Evolutionary conservation across 192 early-diverging fungal genomes (phyloP).

Genomic region (Coemansia sp.): DNA sequence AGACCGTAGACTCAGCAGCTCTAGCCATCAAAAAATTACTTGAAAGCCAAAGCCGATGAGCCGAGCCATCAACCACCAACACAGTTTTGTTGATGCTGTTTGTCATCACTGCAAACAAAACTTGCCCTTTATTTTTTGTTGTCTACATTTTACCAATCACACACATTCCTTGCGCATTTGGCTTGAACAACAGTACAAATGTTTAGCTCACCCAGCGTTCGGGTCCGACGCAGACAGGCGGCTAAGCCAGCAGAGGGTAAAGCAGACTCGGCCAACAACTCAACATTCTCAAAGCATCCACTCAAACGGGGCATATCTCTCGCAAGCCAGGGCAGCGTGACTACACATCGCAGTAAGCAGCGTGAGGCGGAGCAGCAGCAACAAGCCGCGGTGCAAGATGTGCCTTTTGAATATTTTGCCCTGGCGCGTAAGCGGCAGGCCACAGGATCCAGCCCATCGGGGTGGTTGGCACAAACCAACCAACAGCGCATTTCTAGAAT

Average conservation of each 20-base stretch:
- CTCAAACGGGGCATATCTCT: slow-evolving; percentile 7
- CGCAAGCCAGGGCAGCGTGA: background rate
- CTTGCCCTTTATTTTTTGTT: background rate
- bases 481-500: background rate
- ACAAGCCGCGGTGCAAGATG: no score
- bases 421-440: background rate
- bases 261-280: background rate
- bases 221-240: slow-evolving; percentile 21
- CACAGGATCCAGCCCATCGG: background rate
- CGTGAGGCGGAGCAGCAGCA: background rate
- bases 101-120: background rate
- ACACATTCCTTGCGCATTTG: background rate
- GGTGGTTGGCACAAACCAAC: background rate
- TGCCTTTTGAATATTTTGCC: background rate
- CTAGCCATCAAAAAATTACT: background rate
- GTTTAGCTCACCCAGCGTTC: slow-evolving; percentile 37
- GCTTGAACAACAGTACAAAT: slow-evolving; percentile 4
- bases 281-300: background rate
- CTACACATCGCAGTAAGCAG: background rate
- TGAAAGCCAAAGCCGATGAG: background rate
- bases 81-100: background rate
- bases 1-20: slow-evolving; percentile 4
- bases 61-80: background rate
- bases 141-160: background rate
- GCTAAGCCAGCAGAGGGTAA: background rate